Conservation (phyloP, 139 green algal species). For the Tetradesmus lagerheimii region DNA sequence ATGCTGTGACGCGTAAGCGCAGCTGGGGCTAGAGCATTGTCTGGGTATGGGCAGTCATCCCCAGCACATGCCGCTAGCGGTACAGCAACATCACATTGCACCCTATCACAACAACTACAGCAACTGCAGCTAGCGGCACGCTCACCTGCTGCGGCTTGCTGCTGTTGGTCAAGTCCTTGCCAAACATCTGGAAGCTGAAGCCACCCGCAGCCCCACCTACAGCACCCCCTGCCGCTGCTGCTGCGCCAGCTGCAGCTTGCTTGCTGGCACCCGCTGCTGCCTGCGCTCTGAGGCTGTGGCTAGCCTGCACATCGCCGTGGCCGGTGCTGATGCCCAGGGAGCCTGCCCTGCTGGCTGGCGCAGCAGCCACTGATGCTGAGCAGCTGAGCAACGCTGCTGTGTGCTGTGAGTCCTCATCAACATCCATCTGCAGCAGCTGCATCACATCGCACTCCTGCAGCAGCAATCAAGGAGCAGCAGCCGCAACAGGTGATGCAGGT, state of each 20-base stretch:
- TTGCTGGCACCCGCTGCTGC: not conserved
- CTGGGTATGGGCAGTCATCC: too few species aligned
- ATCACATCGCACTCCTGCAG: constrained; percentile 23
- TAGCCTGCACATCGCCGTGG: not conserved
- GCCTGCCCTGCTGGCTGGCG: not conserved
- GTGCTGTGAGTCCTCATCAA: constrained; percentile 47
- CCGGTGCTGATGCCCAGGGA: not conserved
- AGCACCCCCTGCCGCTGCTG: not conserved
- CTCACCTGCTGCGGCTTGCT: constrained; percentile 19
- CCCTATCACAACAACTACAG: not conserved
- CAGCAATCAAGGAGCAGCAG: not conserved
- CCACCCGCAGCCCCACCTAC: not conserved
- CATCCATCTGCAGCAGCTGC: constrained; percentile 37
- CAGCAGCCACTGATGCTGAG: not conserved
- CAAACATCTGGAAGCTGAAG: constrained; percentile 52
- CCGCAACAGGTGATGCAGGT: not conserved
- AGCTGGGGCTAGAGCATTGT: not conserved
- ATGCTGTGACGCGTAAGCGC: not conserved
- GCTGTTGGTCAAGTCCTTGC: constrained; percentile 42
- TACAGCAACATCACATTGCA: too few species aligned
- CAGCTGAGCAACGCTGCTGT: constrained; percentile 33
- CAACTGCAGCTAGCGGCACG: not conserved
- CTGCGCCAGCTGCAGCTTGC: constrained; percentile 2
- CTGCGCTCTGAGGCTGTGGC: constrained; percentile 1
- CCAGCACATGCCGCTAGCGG: too few species aligned